Evolutionary conservation across 2,329 filamentous ascomycete genomes (phyloP).

Genomic region (Juglanconis sp.): DNA sequence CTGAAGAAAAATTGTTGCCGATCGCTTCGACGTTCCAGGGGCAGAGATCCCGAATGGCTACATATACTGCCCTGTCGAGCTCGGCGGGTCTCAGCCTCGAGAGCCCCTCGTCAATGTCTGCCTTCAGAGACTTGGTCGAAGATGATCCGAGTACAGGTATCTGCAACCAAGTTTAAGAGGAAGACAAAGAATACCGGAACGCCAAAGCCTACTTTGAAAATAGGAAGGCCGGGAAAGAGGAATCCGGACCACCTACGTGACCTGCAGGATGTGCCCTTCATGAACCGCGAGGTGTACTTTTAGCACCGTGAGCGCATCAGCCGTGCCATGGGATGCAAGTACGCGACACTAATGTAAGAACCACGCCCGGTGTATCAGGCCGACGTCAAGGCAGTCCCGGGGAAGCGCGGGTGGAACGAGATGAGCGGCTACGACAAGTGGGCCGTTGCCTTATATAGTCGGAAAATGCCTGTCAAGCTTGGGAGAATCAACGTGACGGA

Average conservation of each 20-base stretch:
- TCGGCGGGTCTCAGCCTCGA: constrained; percentile 38
- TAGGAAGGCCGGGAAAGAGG: not conserved
- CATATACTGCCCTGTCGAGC: constrained; percentile 36
- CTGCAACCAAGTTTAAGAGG: constrained; percentile 28
- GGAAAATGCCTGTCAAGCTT: constrained; percentile 37
- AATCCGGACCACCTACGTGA: constrained; percentile 8
- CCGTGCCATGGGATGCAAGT: constrained; percentile 24
- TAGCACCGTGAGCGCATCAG: constrained; percentile 32
- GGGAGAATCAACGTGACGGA: constrained; percentile 38
- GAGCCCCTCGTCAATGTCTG: constrained; percentile 30
- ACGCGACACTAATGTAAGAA: constrained; percentile 26
- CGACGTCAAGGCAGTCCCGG: constrained; percentile 21
- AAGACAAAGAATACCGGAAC: constrained; percentile 31
- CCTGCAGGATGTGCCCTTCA: constrained; percentile 28
- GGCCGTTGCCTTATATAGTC: constrained; percentile 35
- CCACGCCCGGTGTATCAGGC: constrained; percentile 24
- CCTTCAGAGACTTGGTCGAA: constrained; percentile 25
- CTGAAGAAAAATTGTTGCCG: constrained; percentile 41
- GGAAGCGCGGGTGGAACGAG: constrained; percentile 10
- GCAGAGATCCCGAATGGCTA: constrained; percentile 37
- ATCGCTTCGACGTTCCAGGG: constrained; percentile 42
- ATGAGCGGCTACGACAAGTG: constrained; percentile 33
- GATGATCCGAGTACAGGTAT: constrained; percentile 24
- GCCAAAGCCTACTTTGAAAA: constrained; percentile 32
- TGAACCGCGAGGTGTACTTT: constrained; percentile 37